phyloP scores from a whole-genome alignment of 116 monocot species.

The Iris pallida region DNA sequence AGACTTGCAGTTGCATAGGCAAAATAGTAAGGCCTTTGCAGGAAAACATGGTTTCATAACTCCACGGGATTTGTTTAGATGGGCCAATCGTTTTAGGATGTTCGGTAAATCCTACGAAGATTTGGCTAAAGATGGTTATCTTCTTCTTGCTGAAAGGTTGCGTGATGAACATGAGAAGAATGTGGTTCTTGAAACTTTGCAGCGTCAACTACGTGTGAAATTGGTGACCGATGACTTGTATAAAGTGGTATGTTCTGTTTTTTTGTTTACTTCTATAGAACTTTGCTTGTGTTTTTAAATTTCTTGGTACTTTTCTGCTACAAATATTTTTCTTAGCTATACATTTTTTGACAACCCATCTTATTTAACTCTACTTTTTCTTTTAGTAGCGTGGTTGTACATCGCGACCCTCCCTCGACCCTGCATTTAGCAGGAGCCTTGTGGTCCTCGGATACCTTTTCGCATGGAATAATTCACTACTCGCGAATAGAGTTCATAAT shows the following conservation, averaged over 20 bases:
- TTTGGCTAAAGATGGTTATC: slow-evolving; percentile 84
- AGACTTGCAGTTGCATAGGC: slow-evolving; percentile 85
- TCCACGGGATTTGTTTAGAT: slow-evolving; percentile 93
- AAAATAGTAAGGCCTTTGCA: slow-evolving; percentile 93
- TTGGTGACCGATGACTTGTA: slow-evolving; percentile 50
- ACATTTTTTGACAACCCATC: no score
- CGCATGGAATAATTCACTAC: no score
- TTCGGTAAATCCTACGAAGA: slow-evolving; percentile 82
- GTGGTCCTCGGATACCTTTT: no score
- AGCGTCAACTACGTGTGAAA: slow-evolving; percentile 49
- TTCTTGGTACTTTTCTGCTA: no score
- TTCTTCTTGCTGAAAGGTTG: slow-evolving; percentile 94
- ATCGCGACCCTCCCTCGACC: no score
- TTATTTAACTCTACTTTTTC: no score
- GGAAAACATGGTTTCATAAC: slow-evolving; percentile 99
- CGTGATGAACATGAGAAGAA: slow-evolving; percentile 76
- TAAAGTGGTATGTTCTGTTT: slow-evolving; percentile 21
- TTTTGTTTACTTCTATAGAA: neutral
- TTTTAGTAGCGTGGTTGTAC: no score
- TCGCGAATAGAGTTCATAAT: no score
- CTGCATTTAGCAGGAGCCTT: no score
- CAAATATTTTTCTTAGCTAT: no score
- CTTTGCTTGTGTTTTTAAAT: no score
- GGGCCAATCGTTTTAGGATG: slow-evolving; percentile 66
- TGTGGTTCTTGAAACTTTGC: slow-evolving; percentile 65